Base-by-base conservation (phyloP, 345 rosid genomes). In the Pugionium dolabratum region DNA sequence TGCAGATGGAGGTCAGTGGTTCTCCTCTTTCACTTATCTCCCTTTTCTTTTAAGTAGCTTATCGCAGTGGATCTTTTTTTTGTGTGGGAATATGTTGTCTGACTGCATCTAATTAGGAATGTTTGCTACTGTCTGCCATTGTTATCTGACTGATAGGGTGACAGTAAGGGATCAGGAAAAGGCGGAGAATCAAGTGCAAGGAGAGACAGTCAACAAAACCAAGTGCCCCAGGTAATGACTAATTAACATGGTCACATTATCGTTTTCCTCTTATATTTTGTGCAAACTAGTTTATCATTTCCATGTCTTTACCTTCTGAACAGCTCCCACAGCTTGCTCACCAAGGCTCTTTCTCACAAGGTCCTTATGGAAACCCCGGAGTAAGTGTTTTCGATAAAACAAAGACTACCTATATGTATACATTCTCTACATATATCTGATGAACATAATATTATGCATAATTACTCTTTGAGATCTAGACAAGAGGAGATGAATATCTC, bases 1-100 rank as follows among this genome's bases (percentile, higher is more conserved):
- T 66, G 75, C 82, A 93, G 94, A 85, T 90, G 90, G 97, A 93
- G 96, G 97, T 93, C 59, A 64, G 73, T 66, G 59, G 53, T 55
- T 54, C 45, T 55, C 52, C 47, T 58, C 58, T 27, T 32, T 33
- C 35, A 70, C 6, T 30, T 48, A 6, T 40, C 59, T 8, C 25
- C 47, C 7, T 34, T 1, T 32, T 42, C 6, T 45, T 41, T 3
- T 0, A 34, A 10, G n/a, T 25, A 29, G 4, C 30, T 59, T 47
- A 5, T n/a, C 27, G 3, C 7, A 2, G 35, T 54, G 29, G 28
- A 18, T 41, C 41, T 43, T 51, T 29, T 50, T 31, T 30, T 3
- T 4, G 39, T 18, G 18, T 18, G 41, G 61, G 44, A 7, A 4
- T 45, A 18, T 63, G 48, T 9, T 61, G 64, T 27, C 26, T 69